These are phyloP conservation scores for Athelia psychrophila DNA, from an alignment of 1,284 basidiomycete species.

Conservation along the genomic window DNA sequence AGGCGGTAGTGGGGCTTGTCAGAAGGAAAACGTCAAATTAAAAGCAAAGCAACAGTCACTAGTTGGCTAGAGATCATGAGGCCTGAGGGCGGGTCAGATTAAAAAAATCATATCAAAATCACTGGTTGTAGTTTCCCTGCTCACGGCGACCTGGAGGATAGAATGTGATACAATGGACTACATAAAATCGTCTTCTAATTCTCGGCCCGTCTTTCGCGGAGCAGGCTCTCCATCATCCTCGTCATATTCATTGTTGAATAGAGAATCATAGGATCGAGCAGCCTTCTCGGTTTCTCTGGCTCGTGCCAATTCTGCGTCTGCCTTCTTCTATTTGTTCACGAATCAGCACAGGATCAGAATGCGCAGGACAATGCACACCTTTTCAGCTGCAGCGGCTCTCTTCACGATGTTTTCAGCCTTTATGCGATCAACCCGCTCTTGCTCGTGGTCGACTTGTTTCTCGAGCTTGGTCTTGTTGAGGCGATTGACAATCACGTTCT, in stretches of 20 bases:
- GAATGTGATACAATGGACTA: no score
- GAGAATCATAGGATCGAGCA: slow-evolving; percentile 70
- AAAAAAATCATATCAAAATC: no score
- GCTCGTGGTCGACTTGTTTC: slow-evolving; percentile 86
- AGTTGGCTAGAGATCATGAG: no score
- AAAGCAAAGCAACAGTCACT: no score
- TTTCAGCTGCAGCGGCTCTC: slow-evolving; percentile 60
- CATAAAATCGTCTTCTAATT: slow-evolving; percentile 70
- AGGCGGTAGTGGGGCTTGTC: no score
- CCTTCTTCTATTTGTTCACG: slow-evolving; percentile 57
- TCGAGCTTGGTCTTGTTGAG: slow-evolving; percentile 94
- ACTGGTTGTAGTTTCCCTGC: no score
- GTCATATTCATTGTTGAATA: slow-evolving; percentile 57
- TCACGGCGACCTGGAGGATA: no score
- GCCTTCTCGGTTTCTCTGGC: slow-evolving; percentile 74
- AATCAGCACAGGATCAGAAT: background rate
- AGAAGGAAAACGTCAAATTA: no score
- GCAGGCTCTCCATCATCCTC: slow-evolving; percentile 28
- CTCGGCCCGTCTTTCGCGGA: slow-evolving; percentile 53
- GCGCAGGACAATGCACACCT: slow-evolving; percentile 33
- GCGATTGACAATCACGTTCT: slow-evolving; percentile 93
- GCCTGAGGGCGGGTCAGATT: no score
- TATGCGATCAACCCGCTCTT: slow-evolving; percentile 83
- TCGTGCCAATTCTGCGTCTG: slow-evolving; percentile 64
- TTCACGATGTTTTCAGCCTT: slow-evolving; percentile 72